Conservation (phyloP, 768 basidiomycete species). For the Solioccasus polychromus region DNA sequence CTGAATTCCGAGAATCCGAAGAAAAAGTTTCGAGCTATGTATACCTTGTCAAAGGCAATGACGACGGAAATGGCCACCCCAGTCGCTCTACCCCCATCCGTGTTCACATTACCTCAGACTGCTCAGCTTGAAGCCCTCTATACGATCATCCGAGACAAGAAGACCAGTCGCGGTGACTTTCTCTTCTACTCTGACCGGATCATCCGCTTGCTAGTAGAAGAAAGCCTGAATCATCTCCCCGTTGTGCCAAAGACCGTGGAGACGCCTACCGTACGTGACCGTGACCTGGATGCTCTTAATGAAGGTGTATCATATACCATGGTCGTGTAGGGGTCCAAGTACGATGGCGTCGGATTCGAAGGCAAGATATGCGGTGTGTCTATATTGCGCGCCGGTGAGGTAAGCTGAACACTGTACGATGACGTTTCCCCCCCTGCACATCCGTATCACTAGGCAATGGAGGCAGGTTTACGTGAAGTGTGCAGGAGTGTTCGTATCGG, state of each 20-base stretch:
- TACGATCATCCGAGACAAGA: conserved; percentile 90
- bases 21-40: too few relatives aligned
- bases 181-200: conserved; percentile 94
- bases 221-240: conserved; percentile 85
- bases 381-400: conserved; percentile 92
- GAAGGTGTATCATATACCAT: not conserved
- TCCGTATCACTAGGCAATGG: conserved; percentile 75
- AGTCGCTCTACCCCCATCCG: conserved; percentile 64
- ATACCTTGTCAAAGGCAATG: conserved; percentile 13
- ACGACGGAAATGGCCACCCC: conserved; percentile 24
- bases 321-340: conserved; percentile 60
- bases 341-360: conserved; percentile 92
- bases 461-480: conserved; percentile 93
- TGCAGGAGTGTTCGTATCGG: conserved; percentile 93
- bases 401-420: conserved; percentile 26
- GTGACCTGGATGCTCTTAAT: conserved; percentile 1
- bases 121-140: conserved; percentile 93
- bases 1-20: too few relatives aligned
- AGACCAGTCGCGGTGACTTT: conserved; percentile 89
- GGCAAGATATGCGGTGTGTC: conserved; percentile 97
- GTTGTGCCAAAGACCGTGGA: conserved; percentile 73
- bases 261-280: conserved; percentile 71
- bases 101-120: conserved; percentile 87
- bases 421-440: not conserved
- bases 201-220: conserved; percentile 77